phyloP scores from a whole-genome alignment of 164 flowering plant genomes.

The Magnolia kwangsiensis region DNA sequence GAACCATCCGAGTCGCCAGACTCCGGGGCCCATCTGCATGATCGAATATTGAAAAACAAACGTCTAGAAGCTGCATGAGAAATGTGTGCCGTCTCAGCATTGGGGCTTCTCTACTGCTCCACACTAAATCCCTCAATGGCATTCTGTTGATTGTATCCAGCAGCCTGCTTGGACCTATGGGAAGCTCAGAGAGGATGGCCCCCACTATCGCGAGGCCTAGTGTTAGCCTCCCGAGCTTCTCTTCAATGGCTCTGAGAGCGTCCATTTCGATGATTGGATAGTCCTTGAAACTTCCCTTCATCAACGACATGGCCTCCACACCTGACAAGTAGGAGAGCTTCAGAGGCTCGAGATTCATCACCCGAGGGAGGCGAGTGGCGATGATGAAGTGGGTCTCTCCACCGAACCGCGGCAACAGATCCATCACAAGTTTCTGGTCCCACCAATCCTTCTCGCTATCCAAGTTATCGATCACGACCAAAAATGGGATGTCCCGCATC shows the following conservation, averaged over 20 bases:
- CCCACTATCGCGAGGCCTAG: slow-evolving; percentile 80
- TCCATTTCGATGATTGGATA: slow-evolving; percentile 65
- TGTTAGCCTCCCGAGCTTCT: slow-evolving; percentile 78
- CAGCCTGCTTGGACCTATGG: slow-evolving; percentile 77
- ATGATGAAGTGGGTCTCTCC: slow-evolving; percentile 81
- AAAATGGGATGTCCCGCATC: slow-evolving; percentile 87
- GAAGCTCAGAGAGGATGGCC: slow-evolving; percentile 82
- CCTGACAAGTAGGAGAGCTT: slow-evolving; percentile 84
- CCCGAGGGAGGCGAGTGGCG: slow-evolving; percentile 72
- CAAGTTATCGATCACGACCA: slow-evolving; percentile 83
- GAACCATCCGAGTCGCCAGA: slow-evolving; percentile 85
- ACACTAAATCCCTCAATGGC: slow-evolving; percentile 58
- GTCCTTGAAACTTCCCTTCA: slow-evolving; percentile 64
- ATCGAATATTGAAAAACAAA: slow-evolving; percentile 91
- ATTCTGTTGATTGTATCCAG: slow-evolving; percentile 77
- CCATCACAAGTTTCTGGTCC: slow-evolving; percentile 83
- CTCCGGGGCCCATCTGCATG: slow-evolving; percentile 89
- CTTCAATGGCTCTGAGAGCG: slow-evolving; percentile 71
- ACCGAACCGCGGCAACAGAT: slow-evolving; percentile 95
- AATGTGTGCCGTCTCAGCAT: slow-evolving; percentile 52
- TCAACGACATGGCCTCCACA: slow-evolving; percentile 80
- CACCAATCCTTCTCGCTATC: slow-evolving; percentile 98
- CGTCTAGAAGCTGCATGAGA: slow-evolving; percentile 83
- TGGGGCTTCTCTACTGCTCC: slow-evolving; percentile 51
- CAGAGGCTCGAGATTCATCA: slow-evolving; percentile 83